Percentiles rank a stretch among this genome's conserved stretches.
Evolutionary conservation across 495 filamentous ascomycete genomes (phyloP).

Genomic region (Zalerion maritima): DNA sequence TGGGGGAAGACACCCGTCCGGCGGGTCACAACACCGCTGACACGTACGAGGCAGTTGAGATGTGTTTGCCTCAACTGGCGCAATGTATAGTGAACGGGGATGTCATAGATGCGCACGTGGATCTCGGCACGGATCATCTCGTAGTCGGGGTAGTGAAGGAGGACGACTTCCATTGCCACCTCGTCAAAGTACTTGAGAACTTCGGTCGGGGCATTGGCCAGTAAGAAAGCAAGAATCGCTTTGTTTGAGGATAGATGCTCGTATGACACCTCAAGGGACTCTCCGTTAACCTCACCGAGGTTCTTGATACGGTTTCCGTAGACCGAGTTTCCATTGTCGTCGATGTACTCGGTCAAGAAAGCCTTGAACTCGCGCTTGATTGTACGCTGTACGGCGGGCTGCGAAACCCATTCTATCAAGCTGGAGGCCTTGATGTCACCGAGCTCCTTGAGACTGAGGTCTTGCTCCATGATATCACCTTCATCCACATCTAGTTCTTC

Average conservation of each 20-base stretch:
- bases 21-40: conserved; percentile 88
- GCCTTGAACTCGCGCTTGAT: conserved; percentile 94
- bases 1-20: conserved; percentile 97
- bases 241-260: conserved; percentile 78
- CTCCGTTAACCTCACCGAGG: conserved; percentile 90
- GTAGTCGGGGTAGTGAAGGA: conserved; percentile 94
- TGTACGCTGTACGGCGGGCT: conserved; percentile 78
- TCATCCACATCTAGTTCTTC: conserved; percentile 83
- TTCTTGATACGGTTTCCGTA: conserved; percentile 88
- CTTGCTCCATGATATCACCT: conserved; percentile 84
- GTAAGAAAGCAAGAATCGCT: conserved; percentile 94
- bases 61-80: conserved; percentile 92
- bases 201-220: conserved; percentile 88
- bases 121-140: conserved; percentile 96
- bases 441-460: conserved; percentile 81
- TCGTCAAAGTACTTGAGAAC: conserved; percentile 94
- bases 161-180: conserved; percentile 86
- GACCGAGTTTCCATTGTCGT: conserved; percentile 72
- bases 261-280: conserved; percentile 91
- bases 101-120: conserved; percentile 89
- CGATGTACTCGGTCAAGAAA: conserved; percentile 91
- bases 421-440: conserved; percentile 88
- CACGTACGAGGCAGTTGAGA: conserved; percentile 90
- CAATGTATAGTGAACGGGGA: conserved; percentile 91
- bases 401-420: conserved; percentile 85